Evolutionary conservation across 2,329 filamentous ascomycete species (phyloP).

Genomic region (Nannizziopsis arthrosporioides): DNA sequence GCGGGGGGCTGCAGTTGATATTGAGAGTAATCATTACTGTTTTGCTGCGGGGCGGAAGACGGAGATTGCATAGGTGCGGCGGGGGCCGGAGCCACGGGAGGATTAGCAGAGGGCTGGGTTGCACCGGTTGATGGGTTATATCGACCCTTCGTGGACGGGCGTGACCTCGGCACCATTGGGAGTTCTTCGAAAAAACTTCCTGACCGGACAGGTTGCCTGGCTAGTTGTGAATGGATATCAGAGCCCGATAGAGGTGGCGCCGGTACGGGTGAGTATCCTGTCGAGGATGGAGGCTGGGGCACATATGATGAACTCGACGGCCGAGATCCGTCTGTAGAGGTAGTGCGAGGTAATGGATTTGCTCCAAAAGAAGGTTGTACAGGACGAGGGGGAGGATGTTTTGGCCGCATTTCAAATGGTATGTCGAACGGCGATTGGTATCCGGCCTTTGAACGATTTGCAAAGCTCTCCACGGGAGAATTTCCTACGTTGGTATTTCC

Average conservation of each 20-base stretch:
- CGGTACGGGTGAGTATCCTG: constrained; percentile 15
- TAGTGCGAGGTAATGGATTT: constrained; percentile 49
- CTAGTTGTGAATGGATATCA: constrained; percentile 6
- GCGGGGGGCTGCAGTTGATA: constrained; percentile 25
- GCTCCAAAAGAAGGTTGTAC: constrained; percentile 32
- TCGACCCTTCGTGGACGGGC: constrained; percentile 40
- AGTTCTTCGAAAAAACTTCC: constrained; percentile 67
- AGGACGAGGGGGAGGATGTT: constrained; percentile 36
- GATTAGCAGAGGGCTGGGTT: constrained; percentile 21
- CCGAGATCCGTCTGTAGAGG: constrained; percentile 43
- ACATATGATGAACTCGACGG: constrained; percentile 14
- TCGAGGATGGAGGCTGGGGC: constrained; percentile 15
- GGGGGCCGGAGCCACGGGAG: constrained; percentile 11
- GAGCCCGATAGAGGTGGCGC: constrained; percentile 13
- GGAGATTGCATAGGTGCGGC: constrained; percentile 9
- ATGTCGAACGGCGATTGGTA: constrained; percentile 93
- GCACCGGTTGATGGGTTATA: constrained; percentile 29
- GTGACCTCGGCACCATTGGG: constrained; percentile 51
- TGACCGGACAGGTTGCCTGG: constrained; percentile 12
- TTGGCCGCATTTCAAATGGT: constrained; percentile 65
- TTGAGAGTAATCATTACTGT: constrained; percentile 20
- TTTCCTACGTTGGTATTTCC: neutral
- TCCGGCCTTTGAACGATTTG: constrained; percentile 76
- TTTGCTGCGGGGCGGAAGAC: constrained; percentile 18
- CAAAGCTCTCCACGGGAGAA: constrained; percentile 58